A percentile compares a stretch with the other conserved stretches of the same genome.
phyloP scores from a whole-genome alignment of 1,284 basidiomycete genomes.

The Ganoderma multipileum region DNA sequence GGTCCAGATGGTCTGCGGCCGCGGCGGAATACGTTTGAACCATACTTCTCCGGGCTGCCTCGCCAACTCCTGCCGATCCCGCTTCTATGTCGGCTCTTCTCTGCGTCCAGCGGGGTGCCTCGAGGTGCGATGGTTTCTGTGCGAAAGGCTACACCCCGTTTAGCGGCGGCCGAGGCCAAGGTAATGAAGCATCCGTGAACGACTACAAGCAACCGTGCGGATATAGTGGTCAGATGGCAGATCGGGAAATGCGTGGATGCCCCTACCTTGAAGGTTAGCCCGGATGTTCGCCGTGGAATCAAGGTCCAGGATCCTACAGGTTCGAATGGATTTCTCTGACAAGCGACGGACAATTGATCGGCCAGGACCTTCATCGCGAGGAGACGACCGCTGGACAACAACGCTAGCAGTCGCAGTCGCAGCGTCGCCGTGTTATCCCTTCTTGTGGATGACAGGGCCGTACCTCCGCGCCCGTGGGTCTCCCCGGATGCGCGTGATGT shows the following conservation, averaged over 20 bases:
- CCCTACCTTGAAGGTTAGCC: background rate
- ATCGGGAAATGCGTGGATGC: background rate
- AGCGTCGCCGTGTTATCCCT: too few species aligned
- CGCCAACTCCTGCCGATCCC: constrained; percentile 58
- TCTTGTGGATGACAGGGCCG: too few species aligned
- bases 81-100: constrained; percentile 54
- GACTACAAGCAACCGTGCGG: background rate
- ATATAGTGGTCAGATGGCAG: background rate
- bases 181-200: background rate
- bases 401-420: too few species aligned
- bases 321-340: too few species aligned
- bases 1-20: background rate
- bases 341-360: background rate
- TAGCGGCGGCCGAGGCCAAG: background rate
- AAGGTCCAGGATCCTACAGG: too few species aligned
- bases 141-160: too few species aligned
- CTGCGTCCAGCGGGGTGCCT: background rate
- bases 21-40: background rate
- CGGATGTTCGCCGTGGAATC: background rate
- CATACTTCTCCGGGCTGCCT: constrained; percentile 46
- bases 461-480: too few species aligned
- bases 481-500: background rate
- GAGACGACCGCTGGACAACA: too few species aligned
- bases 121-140: background rate
- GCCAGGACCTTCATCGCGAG: background rate